These are phyloP conservation scores for Arbutus unedo DNA, from an alignment of 148 eudicot species.

Conservation along the genomic window DNA sequence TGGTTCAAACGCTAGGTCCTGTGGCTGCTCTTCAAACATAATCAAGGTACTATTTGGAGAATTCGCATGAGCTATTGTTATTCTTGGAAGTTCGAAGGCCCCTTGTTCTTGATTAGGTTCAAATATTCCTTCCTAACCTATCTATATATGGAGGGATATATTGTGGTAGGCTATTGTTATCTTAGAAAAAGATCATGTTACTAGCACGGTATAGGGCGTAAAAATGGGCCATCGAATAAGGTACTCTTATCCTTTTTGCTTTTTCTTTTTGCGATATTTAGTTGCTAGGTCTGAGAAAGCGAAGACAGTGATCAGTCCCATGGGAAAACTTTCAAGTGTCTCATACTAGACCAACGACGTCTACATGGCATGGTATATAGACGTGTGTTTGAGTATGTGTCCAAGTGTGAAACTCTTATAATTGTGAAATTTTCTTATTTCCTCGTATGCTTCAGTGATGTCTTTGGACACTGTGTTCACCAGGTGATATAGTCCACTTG, in stretches of 20 bases:
- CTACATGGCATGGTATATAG: too few species aligned
- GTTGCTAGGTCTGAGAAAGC: constrained; percentile 2
- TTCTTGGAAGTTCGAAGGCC: neutral
- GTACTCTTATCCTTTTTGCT: neutral
- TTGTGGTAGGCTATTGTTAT: neutral
- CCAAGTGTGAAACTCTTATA: neutral
- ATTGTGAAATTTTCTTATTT: neutral
- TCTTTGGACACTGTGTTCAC: neutral
- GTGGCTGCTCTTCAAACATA: constrained; percentile 12
- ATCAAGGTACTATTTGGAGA: constrained; percentile 16
- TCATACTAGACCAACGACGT: neutral
- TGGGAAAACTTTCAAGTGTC: neutral
- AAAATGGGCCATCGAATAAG: neutral
- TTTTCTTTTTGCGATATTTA: neutral
- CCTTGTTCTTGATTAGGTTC: neutral
- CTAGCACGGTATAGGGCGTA: neutral
- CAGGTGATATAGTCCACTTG: neutral
- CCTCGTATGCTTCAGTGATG: neutral
- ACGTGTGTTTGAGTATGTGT: neutral
- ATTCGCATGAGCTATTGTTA: neutral
- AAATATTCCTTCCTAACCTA: neutral
- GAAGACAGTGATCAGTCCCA: neutral
- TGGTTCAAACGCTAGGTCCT: constrained; percentile 13
- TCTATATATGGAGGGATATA: neutral
- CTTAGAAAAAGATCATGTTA: neutral